Evolutionary conservation across 306 rosid genomes (phyloP), one percentile per base, ranked within the genome.

Genomic region (Quercus wislizeni): DNA sequence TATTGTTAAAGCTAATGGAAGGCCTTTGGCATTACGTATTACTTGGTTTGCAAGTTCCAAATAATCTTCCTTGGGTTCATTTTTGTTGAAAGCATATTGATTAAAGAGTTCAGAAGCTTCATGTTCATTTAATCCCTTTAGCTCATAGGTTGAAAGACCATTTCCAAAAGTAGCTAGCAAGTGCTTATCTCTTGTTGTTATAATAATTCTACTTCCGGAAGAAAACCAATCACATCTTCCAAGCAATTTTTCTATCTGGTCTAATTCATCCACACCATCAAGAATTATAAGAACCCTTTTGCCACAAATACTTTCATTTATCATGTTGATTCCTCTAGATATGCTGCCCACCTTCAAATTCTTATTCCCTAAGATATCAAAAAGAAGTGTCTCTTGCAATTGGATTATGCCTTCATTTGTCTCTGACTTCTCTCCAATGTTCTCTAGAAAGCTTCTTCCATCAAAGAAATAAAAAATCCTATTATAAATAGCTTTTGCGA

Each of bases 391-490:
- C 20, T 35, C 11, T 35, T 68, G 51, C 1, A 38, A 17, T 18
- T 19, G 5, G n/a, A 5, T 49, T 3, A 68, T 5, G 51, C 54
- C 28, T 14, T 4, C 2, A 1, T 4, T 18, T 3, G 15, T 14
- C 9, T 15, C 4, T 3, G 46, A 65, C 0, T 65, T 30, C 38
- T 65, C 55, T 68, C 73, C 35, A 33, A 68, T 19, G n/a, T 68
- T 19, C 7, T 20, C 52, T 31, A 68, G 73, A 68, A 68, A 68
- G 10, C 51, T 31, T 12, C 11, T 21, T 12, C 14, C 1, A 15
- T 68, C 73, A 18, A 68, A 68, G 18, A 77, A 75, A 30, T 20
- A 77, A 31, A 74, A 73, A 21, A 72, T 55, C 21, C 5, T 9
- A 8, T 68, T 68, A 68, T 68, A 17, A 14, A 68, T 5, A 68